Base-by-base conservation (phyloP, 2,329 filamentous ascomycete genomes). In the Alternaria longipes region DNA sequence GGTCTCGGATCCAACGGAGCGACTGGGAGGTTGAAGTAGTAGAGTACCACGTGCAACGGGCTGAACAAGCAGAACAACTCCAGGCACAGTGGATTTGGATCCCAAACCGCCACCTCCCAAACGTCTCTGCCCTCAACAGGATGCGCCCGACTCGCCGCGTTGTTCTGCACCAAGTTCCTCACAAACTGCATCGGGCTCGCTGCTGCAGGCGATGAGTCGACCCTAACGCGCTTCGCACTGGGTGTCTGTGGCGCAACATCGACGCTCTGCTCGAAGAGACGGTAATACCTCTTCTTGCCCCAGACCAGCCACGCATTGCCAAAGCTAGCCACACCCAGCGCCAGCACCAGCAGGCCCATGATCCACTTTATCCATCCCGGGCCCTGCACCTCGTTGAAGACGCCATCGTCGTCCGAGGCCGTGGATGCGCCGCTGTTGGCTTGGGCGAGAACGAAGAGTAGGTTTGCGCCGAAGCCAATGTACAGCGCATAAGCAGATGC, bases 81-180 rank as follows among this genome's bases (percentile, higher is more conserved):
- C 54, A 98, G 81, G 46, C 89, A 93, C 36, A 97, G 85, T 2
- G 94, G 93, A 47, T 94, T 86, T 34, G 96, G 95, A 76, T 98
- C 94, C 95, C 95, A 99, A 7, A 98, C 86, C 2, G 90, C 87
- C 51, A 99, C 81, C 79, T 99, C 94, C 95, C 95, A 99, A 9
- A 99, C 95, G 78, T 99, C 94, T 11, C 90, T 87, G 26, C 87
- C 86, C 58, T 89, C 88, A 74, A 95, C 90, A 0, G 94, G 92
- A 79, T 97, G 91, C 28, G 93, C 91, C 74, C 93, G 88, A 26
- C 91, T 89, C 66, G 94, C 89, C n/a, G 93, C 92, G 22, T 88
- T 90, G 36, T 90, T 88, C 26, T 86, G 68, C 14, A 88, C 84
- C 34, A 97, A 80, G 64, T 86, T 88, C 28, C 89, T 86, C 38